Percentiles rank a stretch among this genome's conserved stretches.
Evolutionary conservation across 2,329 filamentous ascomycete genomes (phyloP).

Genomic region (Grosmannia clavigera): DNA sequence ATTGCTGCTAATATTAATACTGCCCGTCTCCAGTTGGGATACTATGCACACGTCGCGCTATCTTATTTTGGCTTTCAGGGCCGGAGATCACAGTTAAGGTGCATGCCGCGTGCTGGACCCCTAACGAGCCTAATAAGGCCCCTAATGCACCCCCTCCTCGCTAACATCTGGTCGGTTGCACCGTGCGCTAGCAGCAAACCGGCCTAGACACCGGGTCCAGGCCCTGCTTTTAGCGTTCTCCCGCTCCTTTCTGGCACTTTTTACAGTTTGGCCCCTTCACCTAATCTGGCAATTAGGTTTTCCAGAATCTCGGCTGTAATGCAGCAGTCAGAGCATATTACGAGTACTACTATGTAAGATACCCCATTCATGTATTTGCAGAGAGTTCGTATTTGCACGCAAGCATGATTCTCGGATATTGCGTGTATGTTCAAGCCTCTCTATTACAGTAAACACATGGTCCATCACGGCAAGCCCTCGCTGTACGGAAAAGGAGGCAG

Average conservation of each 20-base stretch:
- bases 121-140: background rate
- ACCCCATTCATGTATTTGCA: no score
- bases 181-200: background rate
- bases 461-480: no score
- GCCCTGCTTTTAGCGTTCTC: background rate
- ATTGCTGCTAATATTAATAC: background rate
- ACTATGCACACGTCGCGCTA: background rate
- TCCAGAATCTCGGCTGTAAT: background rate
- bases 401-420: background rate
- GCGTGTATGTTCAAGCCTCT: background rate
- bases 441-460: no score
- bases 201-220: background rate
- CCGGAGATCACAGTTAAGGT: background rate
- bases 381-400: no score
- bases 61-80: background rate
- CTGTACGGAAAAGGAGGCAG: background rate
- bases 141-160: background rate
- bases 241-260: background rate
- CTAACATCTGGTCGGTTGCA: background rate
- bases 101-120: background rate
- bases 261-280: background rate
- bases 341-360: no score
- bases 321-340: no score
- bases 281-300: background rate
- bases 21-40: background rate